Evolutionary conservation across 2,329 filamentous ascomycete genomes (phyloP).

Genomic region (Leptosphaerulina australis): DNA sequence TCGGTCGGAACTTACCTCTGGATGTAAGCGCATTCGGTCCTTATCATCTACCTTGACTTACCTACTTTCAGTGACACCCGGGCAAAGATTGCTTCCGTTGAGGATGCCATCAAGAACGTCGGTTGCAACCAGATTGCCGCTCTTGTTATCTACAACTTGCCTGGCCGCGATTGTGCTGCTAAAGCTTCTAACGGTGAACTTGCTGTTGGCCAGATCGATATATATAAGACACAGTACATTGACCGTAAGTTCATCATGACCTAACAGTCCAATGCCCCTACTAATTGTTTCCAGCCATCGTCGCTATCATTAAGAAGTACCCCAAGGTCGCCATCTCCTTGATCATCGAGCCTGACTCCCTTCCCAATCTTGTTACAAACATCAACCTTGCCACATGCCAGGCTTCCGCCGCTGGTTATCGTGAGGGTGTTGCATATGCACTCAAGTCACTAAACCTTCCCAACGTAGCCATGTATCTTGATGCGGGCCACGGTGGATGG

Average conservation of each 20-base stretch:
- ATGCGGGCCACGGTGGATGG: conserved; percentile 70
- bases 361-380: conserved; percentile 70
- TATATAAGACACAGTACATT: conserved; percentile 61
- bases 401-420: conserved; percentile 62
- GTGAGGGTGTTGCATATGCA: conserved; percentile 64
- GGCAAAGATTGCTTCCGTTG: conserved; percentile 55
- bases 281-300: conserved; percentile 52
- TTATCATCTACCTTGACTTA: not conserved
- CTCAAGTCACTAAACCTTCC: conserved; percentile 63
- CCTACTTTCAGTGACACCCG: conserved; percentile 56
- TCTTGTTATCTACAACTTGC: conserved; percentile 69
- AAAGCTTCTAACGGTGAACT: conserved; percentile 70
- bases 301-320: conserved; percentile 61
- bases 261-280: not conserved
- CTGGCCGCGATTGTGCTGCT: conserved; percentile 69
- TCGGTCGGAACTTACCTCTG: conserved; percentile 60
- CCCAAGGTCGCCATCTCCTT: conserved; percentile 51
- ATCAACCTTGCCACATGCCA: conserved; percentile 60
- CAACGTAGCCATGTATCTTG: conserved; percentile 69
- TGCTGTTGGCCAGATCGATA: conserved; percentile 58
- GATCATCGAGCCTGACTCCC: conserved; percentile 65
- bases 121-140: conserved; percentile 57
- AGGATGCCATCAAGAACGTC: conserved; percentile 58
- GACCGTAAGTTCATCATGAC: conserved; percentile 47
- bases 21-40: conserved; percentile 52